phyloP scores from a whole-genome alignment of 108 stramenopile species.

The Seminavis robusta region DNA sequence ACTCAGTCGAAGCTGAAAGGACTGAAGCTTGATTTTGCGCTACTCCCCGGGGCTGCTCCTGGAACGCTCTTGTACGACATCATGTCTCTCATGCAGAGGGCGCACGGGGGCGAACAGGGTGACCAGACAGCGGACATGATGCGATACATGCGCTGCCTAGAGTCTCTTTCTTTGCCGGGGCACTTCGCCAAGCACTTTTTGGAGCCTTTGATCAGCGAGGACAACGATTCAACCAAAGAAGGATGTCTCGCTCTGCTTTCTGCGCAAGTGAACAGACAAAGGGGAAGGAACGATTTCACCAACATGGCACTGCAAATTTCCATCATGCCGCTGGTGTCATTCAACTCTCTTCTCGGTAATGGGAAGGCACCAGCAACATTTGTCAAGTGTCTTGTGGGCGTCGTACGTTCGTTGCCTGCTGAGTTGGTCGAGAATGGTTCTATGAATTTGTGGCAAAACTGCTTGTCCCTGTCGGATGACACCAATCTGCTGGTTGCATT shows the following conservation, averaged over 20 bases:
- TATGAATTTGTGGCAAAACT: conserved; percentile 34
- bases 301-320: conserved; percentile 42
- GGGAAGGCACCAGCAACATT: conserved; percentile 24
- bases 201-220: conserved; percentile 29
- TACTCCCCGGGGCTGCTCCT: not conserved
- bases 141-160: conserved; percentile 14
- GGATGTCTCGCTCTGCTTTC: conserved; percentile 46
- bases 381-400: conserved; percentile 32
- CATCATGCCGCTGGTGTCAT: conserved; percentile 30
- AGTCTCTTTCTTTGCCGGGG: conserved; percentile 36
- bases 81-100: conserved; percentile 1
- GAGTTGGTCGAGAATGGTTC: conserved; percentile 38
- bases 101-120: not conserved
- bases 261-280: conserved; percentile 63
- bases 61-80: conserved; percentile 31
- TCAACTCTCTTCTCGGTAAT: conserved; percentile 23
- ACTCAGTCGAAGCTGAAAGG: not conserved
- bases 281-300: conserved; percentile 58
- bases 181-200: conserved; percentile 33
- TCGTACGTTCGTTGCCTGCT: conserved; percentile 45
- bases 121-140: not conserved
- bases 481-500: conserved; percentile 13
- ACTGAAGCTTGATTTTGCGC: not conserved
- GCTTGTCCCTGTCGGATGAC: conserved; percentile 28
- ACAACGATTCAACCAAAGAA: conserved; percentile 21